Percentiles rank a stretch among this genome's conserved stretches.
Conservation (phyloP, 2,329 filamentous ascomycete species). For the Neofusicoccum cordaticola region DNA sequence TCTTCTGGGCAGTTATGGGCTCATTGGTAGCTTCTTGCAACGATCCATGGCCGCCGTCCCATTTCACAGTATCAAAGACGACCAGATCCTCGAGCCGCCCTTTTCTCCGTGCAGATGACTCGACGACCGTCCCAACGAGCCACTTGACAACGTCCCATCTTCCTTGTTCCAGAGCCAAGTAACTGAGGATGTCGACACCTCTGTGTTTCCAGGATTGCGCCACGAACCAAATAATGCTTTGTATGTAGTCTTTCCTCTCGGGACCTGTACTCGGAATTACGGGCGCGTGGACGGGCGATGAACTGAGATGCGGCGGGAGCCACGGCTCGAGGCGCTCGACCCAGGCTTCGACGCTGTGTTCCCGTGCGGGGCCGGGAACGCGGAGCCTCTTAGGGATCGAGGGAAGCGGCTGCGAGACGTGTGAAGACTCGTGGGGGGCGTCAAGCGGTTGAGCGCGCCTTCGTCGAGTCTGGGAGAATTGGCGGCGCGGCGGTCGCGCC, state of each 20-base stretch:
- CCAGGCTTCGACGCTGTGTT: slow-evolving; percentile 31
- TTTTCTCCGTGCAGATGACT: slow-evolving; percentile 26
- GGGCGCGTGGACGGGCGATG: background rate
- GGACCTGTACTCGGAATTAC: slow-evolving; percentile 19
- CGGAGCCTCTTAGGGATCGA: background rate
- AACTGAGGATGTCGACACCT: slow-evolving; percentile 35
- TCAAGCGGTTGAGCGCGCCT: slow-evolving; percentile 12
- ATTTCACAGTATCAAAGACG: slow-evolving; percentile 22
- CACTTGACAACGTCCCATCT: slow-evolving; percentile 46
- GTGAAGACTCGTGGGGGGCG: background rate
- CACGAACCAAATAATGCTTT: slow-evolving; percentile 26
- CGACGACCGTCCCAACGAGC: slow-evolving; percentile 44
- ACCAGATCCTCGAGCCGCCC: slow-evolving; percentile 21
- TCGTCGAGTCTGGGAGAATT: slow-evolving; percentile 27
- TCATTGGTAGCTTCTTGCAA: slow-evolving; percentile 27
- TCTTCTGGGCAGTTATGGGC: slow-evolving; percentile 24
- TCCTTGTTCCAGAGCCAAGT: slow-evolving; percentile 39
- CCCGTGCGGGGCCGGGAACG: background rate
- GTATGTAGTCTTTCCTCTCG: slow-evolving; percentile 16
- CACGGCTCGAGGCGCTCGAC: slow-evolving; percentile 34
- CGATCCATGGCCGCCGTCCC: slow-evolving; percentile 21
- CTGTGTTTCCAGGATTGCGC: slow-evolving; percentile 22
- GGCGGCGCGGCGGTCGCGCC: slow-evolving; percentile 24
- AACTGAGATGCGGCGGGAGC: slow-evolving; percentile 35
- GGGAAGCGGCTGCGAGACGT: background rate